Evolutionary conservation across 176 grass and related monocot species (phyloP).

Genomic region (Carex littledalei): DNA sequence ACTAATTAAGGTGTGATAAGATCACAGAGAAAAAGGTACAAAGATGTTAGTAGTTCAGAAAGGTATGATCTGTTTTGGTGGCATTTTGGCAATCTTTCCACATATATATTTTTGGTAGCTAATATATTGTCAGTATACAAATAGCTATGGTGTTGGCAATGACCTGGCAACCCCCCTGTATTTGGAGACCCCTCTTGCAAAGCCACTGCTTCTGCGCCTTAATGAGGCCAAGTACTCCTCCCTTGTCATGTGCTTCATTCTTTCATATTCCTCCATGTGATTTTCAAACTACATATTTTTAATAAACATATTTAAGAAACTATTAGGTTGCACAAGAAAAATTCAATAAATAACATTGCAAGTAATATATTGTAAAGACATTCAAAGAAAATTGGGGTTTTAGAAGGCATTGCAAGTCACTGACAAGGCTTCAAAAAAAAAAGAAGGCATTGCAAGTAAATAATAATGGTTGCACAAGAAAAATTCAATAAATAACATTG

Average conservation of each 20-base stretch:
- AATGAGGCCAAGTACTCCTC: slow-evolving; percentile 56
- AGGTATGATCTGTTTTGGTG: not conserved
- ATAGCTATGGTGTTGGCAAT: not conserved
- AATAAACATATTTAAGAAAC: not conserved
- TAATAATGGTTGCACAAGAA: not conserved
- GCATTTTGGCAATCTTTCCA: not conserved
- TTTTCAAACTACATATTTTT: slow-evolving; percentile 41
- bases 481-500: not conserved
- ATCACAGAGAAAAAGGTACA: not conserved
- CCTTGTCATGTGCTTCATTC: slow-evolving; percentile 51
- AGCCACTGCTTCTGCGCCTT: slow-evolving; percentile 60
- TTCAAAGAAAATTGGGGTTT: not conserved
- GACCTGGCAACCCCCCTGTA: slow-evolving; percentile 85
- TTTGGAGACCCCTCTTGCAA: slow-evolving; percentile 66
- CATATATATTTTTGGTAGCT: not conserved
- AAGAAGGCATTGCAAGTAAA: not conserved
- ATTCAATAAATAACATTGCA: not conserved
- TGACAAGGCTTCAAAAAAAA: too few species aligned
- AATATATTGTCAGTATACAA: not conserved
- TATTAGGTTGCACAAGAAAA: not conserved
- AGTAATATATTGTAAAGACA: not conserved
- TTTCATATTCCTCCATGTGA: slow-evolving; percentile 49
- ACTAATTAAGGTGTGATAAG: not conserved
- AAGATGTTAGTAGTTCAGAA: not conserved
- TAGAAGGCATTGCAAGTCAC: not conserved